A percentile compares a stretch with the other conserved stretches of the same genome.
phyloP scores from a whole-genome alignment of 768 basidiomycete genomes.

The Pleurotus citrinopileatus region DNA sequence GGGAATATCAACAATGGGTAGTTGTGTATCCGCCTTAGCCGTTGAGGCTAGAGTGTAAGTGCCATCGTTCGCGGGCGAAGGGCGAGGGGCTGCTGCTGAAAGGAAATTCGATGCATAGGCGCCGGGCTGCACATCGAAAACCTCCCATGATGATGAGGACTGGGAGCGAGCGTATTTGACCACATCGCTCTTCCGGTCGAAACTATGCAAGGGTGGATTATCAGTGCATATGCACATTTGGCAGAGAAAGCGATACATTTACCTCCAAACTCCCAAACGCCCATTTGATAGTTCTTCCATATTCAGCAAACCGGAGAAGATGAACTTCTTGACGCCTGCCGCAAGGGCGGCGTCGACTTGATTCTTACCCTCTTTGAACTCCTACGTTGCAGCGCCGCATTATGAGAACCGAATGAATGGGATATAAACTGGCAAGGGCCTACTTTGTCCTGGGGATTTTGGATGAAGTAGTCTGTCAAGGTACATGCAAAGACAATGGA shows the following conservation, averaged over 20 bases:
- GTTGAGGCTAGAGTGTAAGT: background rate
- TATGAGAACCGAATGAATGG: background rate
- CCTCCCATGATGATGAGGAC: background rate
- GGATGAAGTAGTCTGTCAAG: background rate
- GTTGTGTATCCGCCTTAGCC: background rate
- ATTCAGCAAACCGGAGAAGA: background rate
- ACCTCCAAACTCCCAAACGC: background rate
- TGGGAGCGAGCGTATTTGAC: background rate
- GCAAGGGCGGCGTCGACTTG: background rate
- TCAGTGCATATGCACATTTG: background rate
- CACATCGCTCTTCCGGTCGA: background rate
- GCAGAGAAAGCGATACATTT: background rate
- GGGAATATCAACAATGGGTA: background rate
- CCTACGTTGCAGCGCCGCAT: background rate
- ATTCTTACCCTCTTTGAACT: background rate
- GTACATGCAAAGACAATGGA: background rate
- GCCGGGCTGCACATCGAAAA: background rate
- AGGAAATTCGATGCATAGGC: background rate
- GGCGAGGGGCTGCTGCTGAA: background rate
- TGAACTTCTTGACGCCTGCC: background rate
- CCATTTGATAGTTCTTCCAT: background rate
- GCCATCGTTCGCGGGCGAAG: background rate
- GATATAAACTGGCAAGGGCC: too few species aligned
- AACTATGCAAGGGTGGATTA: background rate
- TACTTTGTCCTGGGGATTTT: background rate